Percentiles rank a stretch among this genome's conserved stretches.
Conservation (phyloP, 805 yeast species). For the Kluyveromyces siamensis region DNA sequence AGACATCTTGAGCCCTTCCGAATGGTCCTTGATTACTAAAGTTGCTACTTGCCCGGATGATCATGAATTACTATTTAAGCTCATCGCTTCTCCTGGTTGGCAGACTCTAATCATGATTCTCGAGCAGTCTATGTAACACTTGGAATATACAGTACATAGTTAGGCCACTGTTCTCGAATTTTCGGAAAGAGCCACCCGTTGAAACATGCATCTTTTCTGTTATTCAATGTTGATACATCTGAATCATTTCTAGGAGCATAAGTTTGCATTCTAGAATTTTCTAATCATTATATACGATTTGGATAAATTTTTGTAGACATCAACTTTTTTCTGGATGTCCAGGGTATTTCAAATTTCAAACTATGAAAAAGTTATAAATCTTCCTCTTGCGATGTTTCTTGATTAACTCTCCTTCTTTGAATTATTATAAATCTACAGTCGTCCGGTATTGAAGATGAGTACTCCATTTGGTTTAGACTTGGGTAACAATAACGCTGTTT, state of each 20-base stretch:
- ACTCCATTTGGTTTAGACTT: constrained; percentile 96
- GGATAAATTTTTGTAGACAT: background rate
- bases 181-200: too few species aligned
- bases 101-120: constrained; percentile 60
- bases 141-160: too few species aligned
- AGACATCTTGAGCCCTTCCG: constrained; percentile 50
- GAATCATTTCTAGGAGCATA: background rate
- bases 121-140: constrained; percentile 9
- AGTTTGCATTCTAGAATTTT: constrained; percentile 10
- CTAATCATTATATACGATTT: constrained; percentile 5
- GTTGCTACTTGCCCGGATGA: constrained; percentile 38
- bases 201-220: background rate
- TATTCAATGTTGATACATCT: background rate
- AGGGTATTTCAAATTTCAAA: background rate
- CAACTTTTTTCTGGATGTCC: background rate
- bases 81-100: constrained; percentile 58
- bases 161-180: too few species aligned
- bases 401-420: background rate
- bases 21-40: constrained; percentile 39
- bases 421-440: background rate
- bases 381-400: background rate
- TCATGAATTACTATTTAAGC: constrained; percentile 41
- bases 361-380: background rate
- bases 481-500: constrained; percentile 88
- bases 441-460: constrained; percentile 49